Evolutionary conservation across 345 rosid genomes (phyloP).

Genomic region (Salix viminalis): DNA sequence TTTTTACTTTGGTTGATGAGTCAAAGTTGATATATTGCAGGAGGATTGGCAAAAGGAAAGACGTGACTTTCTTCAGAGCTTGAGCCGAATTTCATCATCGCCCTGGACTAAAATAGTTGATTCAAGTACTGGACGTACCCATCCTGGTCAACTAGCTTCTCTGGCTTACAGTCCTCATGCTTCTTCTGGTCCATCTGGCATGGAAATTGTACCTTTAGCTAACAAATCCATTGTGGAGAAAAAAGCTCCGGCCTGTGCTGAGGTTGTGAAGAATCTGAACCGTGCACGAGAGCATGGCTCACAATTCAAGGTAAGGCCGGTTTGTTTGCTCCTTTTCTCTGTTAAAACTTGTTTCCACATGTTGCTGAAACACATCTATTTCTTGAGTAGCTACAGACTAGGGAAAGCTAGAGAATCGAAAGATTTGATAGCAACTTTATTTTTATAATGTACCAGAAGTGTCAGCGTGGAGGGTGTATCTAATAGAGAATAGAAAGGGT

Average conservation of each 20-base stretch:
- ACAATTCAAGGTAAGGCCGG: slow-evolving; percentile 60
- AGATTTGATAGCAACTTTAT: background rate
- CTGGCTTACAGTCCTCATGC: slow-evolving; percentile 56
- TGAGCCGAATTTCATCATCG: slow-evolving; percentile 78
- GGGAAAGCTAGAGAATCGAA: background rate
- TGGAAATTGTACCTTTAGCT: slow-evolving; percentile 60
- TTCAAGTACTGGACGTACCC: slow-evolving; percentile 39
- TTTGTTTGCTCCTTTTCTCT: slow-evolving; percentile 7
- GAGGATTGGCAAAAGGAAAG: slow-evolving; percentile 95
- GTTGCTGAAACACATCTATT: background rate
- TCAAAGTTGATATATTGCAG: slow-evolving; percentile 37
- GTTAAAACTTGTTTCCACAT: background rate
- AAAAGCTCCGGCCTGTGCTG: slow-evolving; percentile 75
- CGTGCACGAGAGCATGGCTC: slow-evolving; percentile 72
- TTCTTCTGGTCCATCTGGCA: slow-evolving; percentile 47
- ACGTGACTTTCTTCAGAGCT: slow-evolving; percentile 89
- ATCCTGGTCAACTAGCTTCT: slow-evolving; percentile 51
- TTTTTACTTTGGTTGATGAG: slow-evolving; percentile 11
- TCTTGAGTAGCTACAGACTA: background rate
- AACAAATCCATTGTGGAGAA: slow-evolving; percentile 64
- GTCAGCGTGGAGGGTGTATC: background rate
- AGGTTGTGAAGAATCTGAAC: slow-evolving; percentile 75
- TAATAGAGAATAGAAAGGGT: background rate
- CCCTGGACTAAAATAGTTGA: slow-evolving; percentile 61
- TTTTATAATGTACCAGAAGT: background rate